These are phyloP conservation scores for Metarhizium guizhouense DNA, from an alignment of 2,329 filamentous ascomycete species.

Conservation along the genomic window DNA sequence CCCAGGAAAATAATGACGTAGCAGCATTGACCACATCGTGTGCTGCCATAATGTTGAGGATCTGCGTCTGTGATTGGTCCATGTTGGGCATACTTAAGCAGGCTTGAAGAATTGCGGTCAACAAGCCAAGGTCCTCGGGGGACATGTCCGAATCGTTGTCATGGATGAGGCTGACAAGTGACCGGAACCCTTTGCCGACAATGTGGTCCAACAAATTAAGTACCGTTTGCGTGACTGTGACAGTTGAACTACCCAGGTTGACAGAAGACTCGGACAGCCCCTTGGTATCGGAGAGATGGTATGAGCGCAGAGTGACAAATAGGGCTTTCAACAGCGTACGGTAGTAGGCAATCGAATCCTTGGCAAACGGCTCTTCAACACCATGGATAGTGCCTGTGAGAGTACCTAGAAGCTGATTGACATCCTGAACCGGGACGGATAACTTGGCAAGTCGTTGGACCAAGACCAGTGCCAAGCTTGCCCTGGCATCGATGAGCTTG, in stretches of 20 bases:
- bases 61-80: slow-evolving; percentile 59
- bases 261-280: slow-evolving; percentile 21
- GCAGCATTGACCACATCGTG: slow-evolving; percentile 74
- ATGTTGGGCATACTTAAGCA: slow-evolving; percentile 71
- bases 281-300: slow-evolving; percentile 32
- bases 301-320: slow-evolving; percentile 69
- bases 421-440: slow-evolving; percentile 38
- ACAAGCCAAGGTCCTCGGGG: slow-evolving; percentile 74
- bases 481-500: slow-evolving; percentile 64
- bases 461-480: slow-evolving; percentile 73
- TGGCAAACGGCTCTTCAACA: slow-evolving; percentile 44
- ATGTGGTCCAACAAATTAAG: slow-evolving; percentile 73
- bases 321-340: slow-evolving; percentile 76
- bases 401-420: slow-evolving; percentile 40
- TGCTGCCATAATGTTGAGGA: slow-evolving; percentile 59
- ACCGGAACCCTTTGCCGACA: slow-evolving; percentile 73
- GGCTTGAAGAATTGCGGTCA: slow-evolving; percentile 83
- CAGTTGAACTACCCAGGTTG: slow-evolving; percentile 25
- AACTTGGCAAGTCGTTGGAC: slow-evolving; percentile 68
- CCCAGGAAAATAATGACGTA: slow-evolving; percentile 85
- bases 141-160: slow-evolving; percentile 52
- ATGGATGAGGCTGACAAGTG: slow-evolving; percentile 74
- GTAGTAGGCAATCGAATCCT: slow-evolving; percentile 59
- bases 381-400: slow-evolving; percentile 43
- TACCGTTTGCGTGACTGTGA: slow-evolving; percentile 49